Base-by-base conservation (phyloP, 345 rosid genomes). In the Capsella bursapastoris region DNA sequence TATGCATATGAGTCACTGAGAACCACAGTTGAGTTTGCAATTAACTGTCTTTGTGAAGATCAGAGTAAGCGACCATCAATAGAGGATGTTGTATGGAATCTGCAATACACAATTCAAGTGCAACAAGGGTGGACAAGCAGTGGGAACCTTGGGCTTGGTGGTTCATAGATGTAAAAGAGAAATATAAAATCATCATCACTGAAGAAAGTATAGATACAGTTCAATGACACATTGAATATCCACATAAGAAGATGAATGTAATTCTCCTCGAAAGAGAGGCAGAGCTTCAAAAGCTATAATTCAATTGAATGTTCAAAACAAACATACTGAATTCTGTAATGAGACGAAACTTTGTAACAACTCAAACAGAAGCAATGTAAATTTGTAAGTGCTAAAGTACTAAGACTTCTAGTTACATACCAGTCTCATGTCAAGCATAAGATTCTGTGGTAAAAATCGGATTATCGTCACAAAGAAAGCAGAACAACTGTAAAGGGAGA, bases 51-150 rank as follows among this genome's bases (percentile, higher is more conserved):
- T 7, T 76, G 82, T 47, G 83, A 82, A 65, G 95, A 86, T 64
- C 48, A 84, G 25, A 80, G 72, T 53, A 84, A 67, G 57, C 89
- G 95, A 14, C 97, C 97, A 63, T 88, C 98, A 0, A 85, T 94
- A 50, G 98, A 94, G 61, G 97, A 94, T 70, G 93, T 91, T 63
- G 86, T 91, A 1, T 94, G 98, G 97, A 91, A 94, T 77, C 78
- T 94, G 82, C 98, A 91, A 68, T 94, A 90, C 57, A 88, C 96
- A 25, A 84, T 81, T 73, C 98, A 94, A 81, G 90, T 90, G 44
- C 98, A 94, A 64, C 96, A 90, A 75, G 95, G 96, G 75, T 94
- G 95, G 96, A 59, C 77, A 64, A 88, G 89, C 44, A 94, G 96
- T 45, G 98, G 89, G 56, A 91, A 87, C 81, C 90, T 88, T 7